Percentiles rank a stretch among this genome's conserved stretches.
Conservation (phyloP, 2,329 filamentous ascomycete genomes). For the Kalmusia sp. region DNA sequence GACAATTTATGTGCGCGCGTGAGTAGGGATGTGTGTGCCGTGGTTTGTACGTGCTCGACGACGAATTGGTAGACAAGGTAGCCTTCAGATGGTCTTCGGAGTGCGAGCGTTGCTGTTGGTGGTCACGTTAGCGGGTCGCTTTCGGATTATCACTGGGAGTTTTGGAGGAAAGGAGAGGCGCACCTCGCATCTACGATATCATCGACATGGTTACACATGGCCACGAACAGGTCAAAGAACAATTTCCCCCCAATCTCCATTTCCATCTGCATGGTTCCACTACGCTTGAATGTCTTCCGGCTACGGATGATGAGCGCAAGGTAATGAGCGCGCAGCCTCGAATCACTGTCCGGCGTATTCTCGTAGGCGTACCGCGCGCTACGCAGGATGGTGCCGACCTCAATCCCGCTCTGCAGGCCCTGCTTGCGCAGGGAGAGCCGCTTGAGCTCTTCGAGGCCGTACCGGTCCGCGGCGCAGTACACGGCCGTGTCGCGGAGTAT, state of each 20-base stretch:
- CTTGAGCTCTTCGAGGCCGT: conserved; percentile 92
- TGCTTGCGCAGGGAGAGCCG: conserved; percentile 91
- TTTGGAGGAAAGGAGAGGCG: conserved; percentile 22
- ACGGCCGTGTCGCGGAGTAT: conserved; percentile 91
- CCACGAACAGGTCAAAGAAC: conserved; percentile 98
- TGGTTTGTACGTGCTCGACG: conserved; percentile 17
- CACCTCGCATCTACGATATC: conserved; percentile 85
- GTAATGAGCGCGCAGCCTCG: conserved; percentile 92
- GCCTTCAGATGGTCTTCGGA: conserved; percentile 60
- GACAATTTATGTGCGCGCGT: conserved; percentile 33
- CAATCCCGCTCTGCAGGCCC: conserved; percentile 89
- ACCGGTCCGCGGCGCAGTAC: conserved; percentile 91
- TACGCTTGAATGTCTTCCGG: conserved; percentile 97
- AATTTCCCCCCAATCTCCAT: conserved; percentile 95
- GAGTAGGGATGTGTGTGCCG: conserved; percentile 19
- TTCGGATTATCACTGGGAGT: not conserved
- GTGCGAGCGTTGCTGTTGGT: conserved; percentile 58
- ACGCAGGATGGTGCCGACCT: conserved; percentile 88
- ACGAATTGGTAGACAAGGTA: conserved; percentile 11
- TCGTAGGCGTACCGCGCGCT: conserved; percentile 95
- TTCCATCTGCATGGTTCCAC: conserved; percentile 98
- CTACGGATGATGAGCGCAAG: conserved; percentile 96
- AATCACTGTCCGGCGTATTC: conserved; percentile 92
- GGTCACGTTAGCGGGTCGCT: conserved; percentile 3
- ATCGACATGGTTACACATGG: conserved; percentile 98